Conservation (phyloP, 306 rosid species). For the Calophaca sinica region DNA sequence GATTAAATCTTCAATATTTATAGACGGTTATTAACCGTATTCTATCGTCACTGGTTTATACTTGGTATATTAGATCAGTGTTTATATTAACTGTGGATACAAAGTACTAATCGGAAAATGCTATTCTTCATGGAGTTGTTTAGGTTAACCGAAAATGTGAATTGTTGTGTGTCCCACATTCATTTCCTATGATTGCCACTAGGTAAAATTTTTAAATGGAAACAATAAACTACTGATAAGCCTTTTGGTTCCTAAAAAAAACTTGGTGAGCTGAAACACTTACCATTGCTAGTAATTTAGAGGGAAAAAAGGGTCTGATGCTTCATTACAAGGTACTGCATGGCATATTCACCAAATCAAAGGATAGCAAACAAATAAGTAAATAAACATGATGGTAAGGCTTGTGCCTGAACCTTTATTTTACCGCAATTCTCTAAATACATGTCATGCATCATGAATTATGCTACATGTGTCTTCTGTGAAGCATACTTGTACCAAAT, state of each 20-base stretch:
- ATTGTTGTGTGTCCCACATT: background rate
- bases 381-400: too few relatives aligned
- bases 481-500: too few relatives aligned
- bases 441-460: too few relatives aligned
- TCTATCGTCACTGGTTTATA: background rate
- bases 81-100: slow-evolving; percentile 30
- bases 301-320: too few relatives aligned
- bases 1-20: background rate
- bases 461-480: too few relatives aligned
- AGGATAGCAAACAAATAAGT: too few relatives aligned
- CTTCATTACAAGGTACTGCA: too few relatives aligned
- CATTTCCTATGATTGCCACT: slow-evolving; percentile 2
- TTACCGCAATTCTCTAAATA: too few relatives aligned
- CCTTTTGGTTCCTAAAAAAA: background rate
- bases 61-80: background rate
- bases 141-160: slow-evolving; percentile 1
- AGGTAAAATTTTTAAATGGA: background rate
- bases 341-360: too few relatives aligned
- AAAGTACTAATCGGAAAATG: slow-evolving; percentile 2
- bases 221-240: background rate
- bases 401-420: too few relatives aligned
- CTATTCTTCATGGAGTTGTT: background rate
- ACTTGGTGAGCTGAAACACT: too few relatives aligned
- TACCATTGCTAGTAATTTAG: too few relatives aligned
- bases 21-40: background rate